Evolutionary conservation across 1,284 basidiomycete genomes (phyloP).

Genomic region (Kalmanozyma brasiliensis): DNA sequence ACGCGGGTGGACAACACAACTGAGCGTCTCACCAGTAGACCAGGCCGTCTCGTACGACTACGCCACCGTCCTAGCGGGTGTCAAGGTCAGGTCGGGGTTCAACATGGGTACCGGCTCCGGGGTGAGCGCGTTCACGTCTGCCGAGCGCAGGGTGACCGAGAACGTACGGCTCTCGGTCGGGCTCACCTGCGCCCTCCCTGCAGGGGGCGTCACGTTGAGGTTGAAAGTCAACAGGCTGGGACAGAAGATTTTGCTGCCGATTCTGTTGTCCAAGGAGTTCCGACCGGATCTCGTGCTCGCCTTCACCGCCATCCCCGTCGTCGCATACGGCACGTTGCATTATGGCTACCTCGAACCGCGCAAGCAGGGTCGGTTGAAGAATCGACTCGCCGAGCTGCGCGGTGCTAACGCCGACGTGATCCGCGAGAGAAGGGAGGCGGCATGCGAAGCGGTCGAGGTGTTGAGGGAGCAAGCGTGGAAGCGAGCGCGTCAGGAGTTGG

Average conservation of each 20-base stretch:
- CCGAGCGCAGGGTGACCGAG: slow-evolving; percentile 68
- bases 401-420: slow-evolving; percentile 75
- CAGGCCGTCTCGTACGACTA: slow-evolving; percentile 68
- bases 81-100: slow-evolving; percentile 70
- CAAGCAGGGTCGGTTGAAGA: slow-evolving; percentile 69
- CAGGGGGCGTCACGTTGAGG: slow-evolving; percentile 65
- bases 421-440: slow-evolving; percentile 73
- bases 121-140: slow-evolving; percentile 60
- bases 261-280: slow-evolving; percentile 72
- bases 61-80: slow-evolving; percentile 68
- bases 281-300: slow-evolving; percentile 71
- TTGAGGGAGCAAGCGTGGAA: slow-evolving; percentile 69
- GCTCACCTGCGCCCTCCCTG: slow-evolving; percentile 60
- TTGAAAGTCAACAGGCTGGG: slow-evolving; percentile 71
- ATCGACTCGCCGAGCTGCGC: slow-evolving; percentile 72
- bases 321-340: slow-evolving; percentile 72
- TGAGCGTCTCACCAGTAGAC: slow-evolving; percentile 44
- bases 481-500: slow-evolving; percentile 69
- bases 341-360: slow-evolving; percentile 74
- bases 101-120: slow-evolving; percentile 61
- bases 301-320: slow-evolving; percentile 73
- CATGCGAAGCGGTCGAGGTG: slow-evolving; percentile 72
- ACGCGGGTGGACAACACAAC: slow-evolving; percentile 60
- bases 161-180: slow-evolving; percentile 65
- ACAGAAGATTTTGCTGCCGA: slow-evolving; percentile 73